phyloP scores from a whole-genome alignment of 805 yeast genomes.

The Yarrowia sp. region DNA sequence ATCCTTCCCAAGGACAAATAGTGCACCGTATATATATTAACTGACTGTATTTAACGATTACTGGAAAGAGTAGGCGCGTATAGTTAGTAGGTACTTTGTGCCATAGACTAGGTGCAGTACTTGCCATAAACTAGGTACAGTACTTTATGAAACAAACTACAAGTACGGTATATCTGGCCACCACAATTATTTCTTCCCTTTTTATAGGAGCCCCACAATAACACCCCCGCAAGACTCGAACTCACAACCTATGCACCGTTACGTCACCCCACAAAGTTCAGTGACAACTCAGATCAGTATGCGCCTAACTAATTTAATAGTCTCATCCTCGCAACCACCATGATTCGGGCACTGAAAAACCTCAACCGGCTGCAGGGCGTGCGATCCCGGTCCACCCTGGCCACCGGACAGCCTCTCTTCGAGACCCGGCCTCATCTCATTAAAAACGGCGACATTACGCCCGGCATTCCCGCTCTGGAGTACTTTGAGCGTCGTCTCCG shows the following conservation, averaged over 20 bases:
- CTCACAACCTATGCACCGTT: not conserved
- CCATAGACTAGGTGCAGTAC: no score
- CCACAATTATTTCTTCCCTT: no score
- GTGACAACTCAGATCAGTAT: conserved; percentile 1
- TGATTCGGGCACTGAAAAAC: conserved; percentile 1
- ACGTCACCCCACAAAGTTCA: not conserved
- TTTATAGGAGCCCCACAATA: no score
- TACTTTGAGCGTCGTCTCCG: conserved; percentile 67
- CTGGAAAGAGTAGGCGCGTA: no score
- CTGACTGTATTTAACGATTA: not conserved
- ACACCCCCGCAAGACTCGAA: not conserved
- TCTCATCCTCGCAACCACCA: not conserved
- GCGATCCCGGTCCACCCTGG: conserved; percentile 2
- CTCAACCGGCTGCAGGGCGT: not conserved
- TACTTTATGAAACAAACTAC: no score
- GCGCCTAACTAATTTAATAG: not conserved
- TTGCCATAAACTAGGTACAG: no score
- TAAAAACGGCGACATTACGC: conserved; percentile 75
- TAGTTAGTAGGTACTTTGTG: no score
- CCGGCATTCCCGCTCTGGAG: conserved; percentile 82
- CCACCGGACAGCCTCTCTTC: conserved; percentile 82
- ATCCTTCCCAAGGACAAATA: conserved; percentile 50
- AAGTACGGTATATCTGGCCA: no score
- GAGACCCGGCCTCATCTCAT: conserved; percentile 82
- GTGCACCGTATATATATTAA: not conserved